Conservation (phyloP, 164 flowering plant genomes). For the Stephania japonica region DNA sequence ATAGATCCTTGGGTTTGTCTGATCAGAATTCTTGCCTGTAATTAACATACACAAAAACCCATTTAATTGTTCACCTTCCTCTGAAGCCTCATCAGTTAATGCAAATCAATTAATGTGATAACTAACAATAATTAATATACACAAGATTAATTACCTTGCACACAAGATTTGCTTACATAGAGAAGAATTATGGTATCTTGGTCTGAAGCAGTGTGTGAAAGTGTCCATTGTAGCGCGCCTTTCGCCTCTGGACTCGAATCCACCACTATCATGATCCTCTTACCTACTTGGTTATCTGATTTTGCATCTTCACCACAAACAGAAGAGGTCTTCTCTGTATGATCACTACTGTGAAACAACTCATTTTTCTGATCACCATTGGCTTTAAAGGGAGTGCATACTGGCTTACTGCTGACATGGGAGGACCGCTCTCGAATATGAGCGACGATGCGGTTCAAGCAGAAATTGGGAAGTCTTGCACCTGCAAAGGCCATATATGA, state of each 20-base stretch:
- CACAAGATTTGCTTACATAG: conserved; percentile 36
- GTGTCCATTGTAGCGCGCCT: conserved; percentile 78
- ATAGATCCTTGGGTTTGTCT: conserved; percentile 37
- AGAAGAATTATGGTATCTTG: conserved; percentile 63
- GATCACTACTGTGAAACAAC: not conserved
- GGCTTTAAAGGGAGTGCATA: not conserved
- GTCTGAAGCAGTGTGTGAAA: conserved; percentile 64
- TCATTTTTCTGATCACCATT: not conserved
- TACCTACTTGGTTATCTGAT: conserved; percentile 20
- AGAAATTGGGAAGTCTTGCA: not conserved
- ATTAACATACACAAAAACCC: not conserved
- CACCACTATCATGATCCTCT: conserved; percentile 74
- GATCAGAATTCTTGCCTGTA: conserved; percentile 34
- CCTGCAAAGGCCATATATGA: not conserved
- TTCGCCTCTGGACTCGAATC: conserved; percentile 68
- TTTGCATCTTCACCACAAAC: not conserved
- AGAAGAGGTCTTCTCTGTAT: not conserved
- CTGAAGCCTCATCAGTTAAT: not conserved
- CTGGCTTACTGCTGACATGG: not conserved
- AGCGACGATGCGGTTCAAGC: not conserved
- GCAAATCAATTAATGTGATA: not conserved
- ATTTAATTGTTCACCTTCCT: not conserved
- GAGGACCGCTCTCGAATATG: not conserved
- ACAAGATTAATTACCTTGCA: conserved; percentile 53
- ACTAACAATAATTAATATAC: not conserved